Base-by-base conservation (phyloP, 768 basidiomycete genomes). In the Naganishia vaughanmartiniae region DNA sequence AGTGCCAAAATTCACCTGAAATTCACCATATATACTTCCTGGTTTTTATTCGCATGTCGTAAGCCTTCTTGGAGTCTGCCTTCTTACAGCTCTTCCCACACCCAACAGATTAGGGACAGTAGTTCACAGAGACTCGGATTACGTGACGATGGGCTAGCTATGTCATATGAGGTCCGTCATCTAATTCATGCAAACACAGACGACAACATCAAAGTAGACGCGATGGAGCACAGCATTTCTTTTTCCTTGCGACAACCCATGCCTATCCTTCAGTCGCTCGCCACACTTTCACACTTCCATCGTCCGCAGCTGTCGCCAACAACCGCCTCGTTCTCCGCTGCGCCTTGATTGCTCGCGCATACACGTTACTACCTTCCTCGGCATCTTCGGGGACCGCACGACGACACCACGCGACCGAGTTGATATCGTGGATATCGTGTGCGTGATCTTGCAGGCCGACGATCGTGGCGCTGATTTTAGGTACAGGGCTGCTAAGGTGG, bases 361-460 rank as follows among this genome's bases (percentile, higher is more conserved):
- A 56, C n/a, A 74, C 42, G 24, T 11, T 48, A 33, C 39, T 70
- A 71, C 17, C 26, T 63, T 2, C 67, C 58, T 14, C 34, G 71
- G 56, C 48, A 3, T 67, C 58, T 36, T 45, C 26, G 26, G 67
- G 66, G 12, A 45, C 31, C 24, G 33, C 31, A 28, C 69, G 83
- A 1, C 89, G 86, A 81, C 91, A 93, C 92, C 93, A 98, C 2
- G 85, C 84, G 26, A 95, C 85, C 14, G 87, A 84, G 81, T 99
- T 98, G 30, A 93, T 86, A 77, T 99, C 96, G 74, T 86, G 84
- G 0, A 92, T 88, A 0, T 87, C 90, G 76, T 99, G 96, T 0
- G 91, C 89, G 14, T 85, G 82, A 21, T 85, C 82, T 2, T 89
- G 72, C 1, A 83, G 0, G 21, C 56, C 56, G 34, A 69, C 14